phyloP scores from a whole-genome alignment of 2,329 filamentous ascomycete species.

The Mollisiaceae sp. region DNA sequence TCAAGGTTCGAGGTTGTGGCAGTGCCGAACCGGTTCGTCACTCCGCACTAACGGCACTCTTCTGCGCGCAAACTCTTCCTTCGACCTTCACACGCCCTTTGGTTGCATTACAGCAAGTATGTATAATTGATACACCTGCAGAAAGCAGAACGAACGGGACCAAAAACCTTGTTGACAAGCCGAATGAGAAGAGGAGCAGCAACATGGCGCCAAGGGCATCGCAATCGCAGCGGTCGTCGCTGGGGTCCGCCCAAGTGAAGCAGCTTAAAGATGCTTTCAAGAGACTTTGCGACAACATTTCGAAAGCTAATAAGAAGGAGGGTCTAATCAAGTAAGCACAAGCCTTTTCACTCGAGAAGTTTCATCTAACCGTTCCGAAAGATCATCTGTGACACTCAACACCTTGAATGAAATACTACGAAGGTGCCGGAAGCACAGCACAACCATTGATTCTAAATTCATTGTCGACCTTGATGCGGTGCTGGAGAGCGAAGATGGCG shows the following conservation, averaged over 20 bases:
- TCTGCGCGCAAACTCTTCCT: not conserved
- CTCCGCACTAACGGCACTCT: not conserved
- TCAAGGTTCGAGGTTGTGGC: not conserved
- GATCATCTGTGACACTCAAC: not conserved
- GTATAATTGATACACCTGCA: not conserved
- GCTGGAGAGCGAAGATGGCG: slow-evolving; percentile 28
- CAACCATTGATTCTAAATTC: slow-evolving; percentile 2
- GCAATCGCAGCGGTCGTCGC: slow-evolving; percentile 1
- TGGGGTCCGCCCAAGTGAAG: not conserved
- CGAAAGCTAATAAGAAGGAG: slow-evolving; percentile 9
- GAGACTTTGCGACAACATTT: slow-evolving; percentile 21
- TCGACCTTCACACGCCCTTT: not conserved
- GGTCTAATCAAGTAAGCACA: slow-evolving; percentile 2
- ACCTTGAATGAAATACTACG: slow-evolving; percentile 22
- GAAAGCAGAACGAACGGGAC: not conserved
- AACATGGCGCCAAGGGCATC: slow-evolving; percentile 11
- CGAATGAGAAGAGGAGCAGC: too few species aligned
- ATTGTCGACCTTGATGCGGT: slow-evolving; percentile 8
- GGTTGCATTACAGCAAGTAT: not conserved
- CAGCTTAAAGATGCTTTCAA: slow-evolving; percentile 15
- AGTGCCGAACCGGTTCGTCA: not conserved
- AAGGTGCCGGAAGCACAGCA: slow-evolving; percentile 14
- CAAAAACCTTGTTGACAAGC: too few species aligned
- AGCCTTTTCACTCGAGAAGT: not conserved
- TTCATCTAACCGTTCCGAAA: not conserved